Evolutionary conservation across 1,284 basidiomycete genomes (phyloP).

Genomic region (Hemileia vastatrix): DNA sequence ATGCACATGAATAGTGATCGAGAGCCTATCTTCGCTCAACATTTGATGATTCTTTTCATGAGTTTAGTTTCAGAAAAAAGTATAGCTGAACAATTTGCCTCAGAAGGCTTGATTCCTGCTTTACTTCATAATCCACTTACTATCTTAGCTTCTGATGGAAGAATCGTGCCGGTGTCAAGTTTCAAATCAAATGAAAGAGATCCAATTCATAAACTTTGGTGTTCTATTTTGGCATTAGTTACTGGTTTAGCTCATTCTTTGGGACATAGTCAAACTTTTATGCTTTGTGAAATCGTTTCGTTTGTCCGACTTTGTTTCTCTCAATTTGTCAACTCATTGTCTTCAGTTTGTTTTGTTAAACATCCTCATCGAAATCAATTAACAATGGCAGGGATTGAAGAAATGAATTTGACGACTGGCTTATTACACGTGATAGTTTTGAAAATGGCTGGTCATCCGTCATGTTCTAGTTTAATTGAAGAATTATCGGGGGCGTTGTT

Average conservation of each 20-base stretch:
- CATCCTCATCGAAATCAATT: constrained; percentile 6
- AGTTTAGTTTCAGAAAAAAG: constrained; percentile 18
- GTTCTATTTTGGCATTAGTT: constrained; percentile 20
- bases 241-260: constrained; percentile 15
- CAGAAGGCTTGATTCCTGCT: constrained; percentile 19
- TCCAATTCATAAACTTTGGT: constrained; percentile 20
- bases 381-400: constrained; percentile 16
- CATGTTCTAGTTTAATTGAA: constrained; percentile 11
- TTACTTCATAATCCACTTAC: constrained; percentile 21
- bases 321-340: constrained; percentile 12
- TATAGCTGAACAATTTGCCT: constrained; percentile 17
- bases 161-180: constrained; percentile 16
- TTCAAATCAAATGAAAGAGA: constrained; percentile 7
- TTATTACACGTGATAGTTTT: constrained; percentile 11
- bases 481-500: constrained; percentile 10
- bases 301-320: constrained; percentile 20
- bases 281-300: constrained; percentile 20
- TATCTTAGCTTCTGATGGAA: constrained; percentile 12
- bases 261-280: constrained; percentile 18
- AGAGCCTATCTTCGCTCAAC: constrained; percentile 18
- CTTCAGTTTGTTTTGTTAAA: constrained; percentile 5
- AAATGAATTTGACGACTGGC: constrained; percentile 11
- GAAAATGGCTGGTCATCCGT: constrained; percentile 17
- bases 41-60: constrained; percentile 18
- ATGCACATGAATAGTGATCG: constrained; percentile 6